These are phyloP conservation scores for Diversispora epigaea DNA, from an alignment of 192 early-diverging fungal species.

Conservation along the genomic window DNA sequence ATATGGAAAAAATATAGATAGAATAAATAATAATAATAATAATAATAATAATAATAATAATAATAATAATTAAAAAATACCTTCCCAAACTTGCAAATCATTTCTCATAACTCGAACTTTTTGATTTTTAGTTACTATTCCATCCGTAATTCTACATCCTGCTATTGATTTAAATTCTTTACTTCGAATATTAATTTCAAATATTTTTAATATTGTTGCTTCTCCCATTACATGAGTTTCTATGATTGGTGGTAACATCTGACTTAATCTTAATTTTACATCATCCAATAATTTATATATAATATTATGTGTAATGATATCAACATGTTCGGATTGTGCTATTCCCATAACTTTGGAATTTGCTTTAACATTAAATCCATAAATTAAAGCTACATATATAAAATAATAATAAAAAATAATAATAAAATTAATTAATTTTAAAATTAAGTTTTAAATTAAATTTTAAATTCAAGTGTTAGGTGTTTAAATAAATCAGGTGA, in stretches of 20 bases:
- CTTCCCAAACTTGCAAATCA: conserved; percentile 70
- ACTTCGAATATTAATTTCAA: conserved; percentile 78
- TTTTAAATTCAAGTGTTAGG: no score
- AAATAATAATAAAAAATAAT: no score
- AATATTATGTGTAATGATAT: conserved; percentile 70
- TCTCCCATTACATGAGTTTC: conserved; percentile 83
- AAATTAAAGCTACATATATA: conserved; percentile 39
- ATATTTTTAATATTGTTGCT: conserved; percentile 82
- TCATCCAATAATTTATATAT: conserved; percentile 95
- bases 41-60: conserved; percentile 21
- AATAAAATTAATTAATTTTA: no score
- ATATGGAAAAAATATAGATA: no score
- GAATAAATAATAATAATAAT: conserved; percentile 27
- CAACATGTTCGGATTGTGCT: conserved; percentile 64
- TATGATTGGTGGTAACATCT: conserved; percentile 75
- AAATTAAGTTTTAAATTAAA: no score
- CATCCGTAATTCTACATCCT: conserved; percentile 81
- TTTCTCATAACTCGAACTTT: conserved; percentile 67
- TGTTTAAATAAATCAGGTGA: no score
- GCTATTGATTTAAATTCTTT: conserved; percentile 71
- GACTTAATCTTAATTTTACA: conserved; percentile 73
- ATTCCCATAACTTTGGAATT: conserved; percentile 68
- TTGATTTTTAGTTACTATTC: conserved; percentile 61
- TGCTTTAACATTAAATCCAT: conserved; percentile 87
- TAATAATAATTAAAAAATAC: conserved; percentile 46